phyloP scores from a whole-genome alignment of 2,329 filamentous ascomycete species.

The Aspergillus sojae region DNA sequence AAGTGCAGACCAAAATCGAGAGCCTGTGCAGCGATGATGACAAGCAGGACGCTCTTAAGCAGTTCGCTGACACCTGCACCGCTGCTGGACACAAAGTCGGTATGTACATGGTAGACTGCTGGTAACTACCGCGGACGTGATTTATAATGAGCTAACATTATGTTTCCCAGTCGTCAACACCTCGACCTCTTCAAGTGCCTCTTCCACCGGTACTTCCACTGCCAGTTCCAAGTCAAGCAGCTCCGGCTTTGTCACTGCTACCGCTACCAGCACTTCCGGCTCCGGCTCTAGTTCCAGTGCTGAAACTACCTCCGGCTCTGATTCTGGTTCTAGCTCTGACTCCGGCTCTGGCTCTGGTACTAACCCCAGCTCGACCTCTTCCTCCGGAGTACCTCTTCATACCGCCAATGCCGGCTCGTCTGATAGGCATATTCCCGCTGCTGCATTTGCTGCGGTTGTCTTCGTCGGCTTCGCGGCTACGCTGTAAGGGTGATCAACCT shows the following conservation, averaged over 20 bases:
- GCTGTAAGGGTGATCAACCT: constrained; percentile 27
- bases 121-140: neutral
- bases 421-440: constrained; percentile 38
- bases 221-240: constrained; percentile 31
- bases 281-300: constrained; percentile 15
- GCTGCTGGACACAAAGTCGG: constrained; percentile 44
- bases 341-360: constrained; percentile 19
- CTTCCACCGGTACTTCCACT: constrained; percentile 30
- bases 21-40: constrained; percentile 36
- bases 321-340: constrained; percentile 17
- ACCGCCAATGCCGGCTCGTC: constrained; percentile 30
- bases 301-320: constrained; percentile 16
- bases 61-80: constrained; percentile 43
- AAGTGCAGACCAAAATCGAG: constrained; percentile 41
- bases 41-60: constrained; percentile 38
- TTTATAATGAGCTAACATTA: constrained; percentile 6
- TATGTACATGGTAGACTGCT: constrained; percentile 21
- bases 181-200: constrained; percentile 21
- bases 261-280: constrained; percentile 27
- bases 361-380: constrained; percentile 24
- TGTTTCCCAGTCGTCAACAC: constrained; percentile 14
- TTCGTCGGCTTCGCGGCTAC: constrained; percentile 45
- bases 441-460: constrained; percentile 43
- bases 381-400: constrained; percentile 23
- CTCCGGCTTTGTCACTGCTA: constrained; percentile 25